phyloP scores from a whole-genome alignment of 768 basidiomycete species.

The Rhizopogon vesiculosus region DNA sequence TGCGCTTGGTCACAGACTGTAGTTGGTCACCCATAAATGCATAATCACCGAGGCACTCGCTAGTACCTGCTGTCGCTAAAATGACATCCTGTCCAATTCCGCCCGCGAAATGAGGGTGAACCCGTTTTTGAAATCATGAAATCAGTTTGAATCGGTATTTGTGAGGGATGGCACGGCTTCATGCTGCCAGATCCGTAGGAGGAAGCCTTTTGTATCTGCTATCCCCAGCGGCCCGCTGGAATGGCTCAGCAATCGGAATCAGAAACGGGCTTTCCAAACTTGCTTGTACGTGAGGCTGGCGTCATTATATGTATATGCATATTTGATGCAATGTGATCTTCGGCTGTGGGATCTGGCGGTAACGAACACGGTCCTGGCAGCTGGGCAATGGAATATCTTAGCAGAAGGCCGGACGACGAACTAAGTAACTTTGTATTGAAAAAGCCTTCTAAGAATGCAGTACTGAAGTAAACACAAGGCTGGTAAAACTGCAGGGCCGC shows the following conservation, averaged over 20 bases:
- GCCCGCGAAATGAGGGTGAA: not conserved
- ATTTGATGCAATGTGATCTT: not conserved
- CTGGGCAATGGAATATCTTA: not conserved
- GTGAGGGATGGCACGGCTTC: not conserved
- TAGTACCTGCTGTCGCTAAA: not conserved
- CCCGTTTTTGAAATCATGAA: not conserved
- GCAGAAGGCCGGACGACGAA: no score
- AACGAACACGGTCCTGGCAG: not conserved
- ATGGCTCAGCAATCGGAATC: not conserved
- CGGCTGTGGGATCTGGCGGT: not conserved
- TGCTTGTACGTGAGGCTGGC: not conserved
- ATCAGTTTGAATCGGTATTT: not conserved
- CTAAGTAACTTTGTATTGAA: not conserved
- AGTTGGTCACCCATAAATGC: no score
- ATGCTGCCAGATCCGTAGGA: not conserved
- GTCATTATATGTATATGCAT: not conserved
- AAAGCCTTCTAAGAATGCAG: not conserved
- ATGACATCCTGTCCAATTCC: constrained; percentile 1
- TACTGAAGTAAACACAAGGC: not conserved
- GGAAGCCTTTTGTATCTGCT: not conserved
- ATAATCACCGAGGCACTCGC: constrained; percentile 1
- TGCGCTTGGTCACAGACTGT: not conserved
- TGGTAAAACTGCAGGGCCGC: not conserved
- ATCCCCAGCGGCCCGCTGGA: not conserved
- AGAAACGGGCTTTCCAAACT: not conserved